phyloP scores from a whole-genome alignment of 805 yeast species.

The Saccharomyces mikatae region DNA sequence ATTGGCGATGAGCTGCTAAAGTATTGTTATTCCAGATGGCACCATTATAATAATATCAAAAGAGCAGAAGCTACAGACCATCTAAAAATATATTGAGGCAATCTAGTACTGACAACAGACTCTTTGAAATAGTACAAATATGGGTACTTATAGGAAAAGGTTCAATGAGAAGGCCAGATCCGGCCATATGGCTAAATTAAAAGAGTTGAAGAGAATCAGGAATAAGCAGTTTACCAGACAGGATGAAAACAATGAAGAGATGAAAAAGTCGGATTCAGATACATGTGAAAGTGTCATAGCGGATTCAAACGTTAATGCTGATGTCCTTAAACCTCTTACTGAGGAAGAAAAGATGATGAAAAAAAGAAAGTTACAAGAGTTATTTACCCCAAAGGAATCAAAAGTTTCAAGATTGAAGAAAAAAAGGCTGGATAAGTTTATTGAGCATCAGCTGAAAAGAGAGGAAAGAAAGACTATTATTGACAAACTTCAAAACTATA shows the following conservation, averaged over 20 bases:
- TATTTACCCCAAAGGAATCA: slow-evolving; percentile 53
- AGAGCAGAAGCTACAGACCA: neutral
- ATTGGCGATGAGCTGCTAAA: neutral
- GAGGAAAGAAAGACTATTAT: slow-evolving; percentile 78
- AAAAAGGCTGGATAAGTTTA: slow-evolving; percentile 82
- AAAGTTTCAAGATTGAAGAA: slow-evolving; percentile 65
- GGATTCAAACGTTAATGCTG: slow-evolving; percentile 48
- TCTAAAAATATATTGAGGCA: neutral
- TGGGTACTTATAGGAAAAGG: slow-evolving; percentile 78
- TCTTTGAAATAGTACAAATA: slow-evolving; percentile 17
- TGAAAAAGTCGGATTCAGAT: slow-evolving; percentile 12
- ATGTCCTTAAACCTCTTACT: slow-evolving; percentile 52
- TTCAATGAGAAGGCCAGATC: slow-evolving; percentile 81
- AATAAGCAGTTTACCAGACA: slow-evolving; percentile 60
- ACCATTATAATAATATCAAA: neutral
- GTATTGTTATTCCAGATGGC: neutral
- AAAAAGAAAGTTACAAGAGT: slow-evolving; percentile 55
- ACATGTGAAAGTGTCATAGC: slow-evolving; percentile 10
- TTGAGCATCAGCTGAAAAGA: slow-evolving; percentile 79
- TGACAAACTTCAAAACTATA: slow-evolving; percentile 55
- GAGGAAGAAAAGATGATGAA: slow-evolving; percentile 54
- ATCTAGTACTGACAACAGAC: neutral
- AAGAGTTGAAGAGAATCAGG: slow-evolving; percentile 55
- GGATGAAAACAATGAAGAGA: slow-evolving; percentile 34
- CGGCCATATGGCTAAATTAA: slow-evolving; percentile 76